Evolutionary conservation across 108 stramenopile species (phyloP), one percentile per base, ranked within the genome.

Genomic region (Skeletonema menzelii): DNA sequence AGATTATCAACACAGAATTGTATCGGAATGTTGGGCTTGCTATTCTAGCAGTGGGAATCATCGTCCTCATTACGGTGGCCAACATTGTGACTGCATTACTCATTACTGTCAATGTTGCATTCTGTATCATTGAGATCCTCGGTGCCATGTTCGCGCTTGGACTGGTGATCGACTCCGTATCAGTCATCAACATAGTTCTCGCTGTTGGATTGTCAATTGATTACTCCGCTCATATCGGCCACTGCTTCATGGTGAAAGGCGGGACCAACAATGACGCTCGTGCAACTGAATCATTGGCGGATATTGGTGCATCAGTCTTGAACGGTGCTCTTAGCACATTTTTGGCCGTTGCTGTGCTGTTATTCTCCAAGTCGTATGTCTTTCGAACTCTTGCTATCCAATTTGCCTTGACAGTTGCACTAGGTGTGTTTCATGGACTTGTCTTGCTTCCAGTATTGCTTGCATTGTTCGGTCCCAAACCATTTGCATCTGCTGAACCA

Each of bases 121-220:
- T 85, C 56, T 89, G 91, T 56, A 81, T 95, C 56, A 65, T 91
- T 13, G 91, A 93, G 59, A 92, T 95, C 65, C 66, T 95, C 8
- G 94, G 94, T 8, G 86, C 86, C 80, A 92, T 95, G 91, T 95
- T 74, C 62, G 89, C 78, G 24, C 72, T 91, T 55, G 92, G 85
- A 0, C 78, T 95, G 31, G 88, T 82, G 15, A 91, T 95, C 67
- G 94, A 95, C 63, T 80, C 81, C 12, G 88, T 92, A 27, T 85
- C 86, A 26, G 94, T 95, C 10, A 92, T 95, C 70, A 89, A 92
- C 56, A 67, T 95, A 35, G 91, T 92, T 0, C 78, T 95, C 44
- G 89, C 94, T 0, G 94, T 95, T 38, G 94, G 94, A 12, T 72
- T 95, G 27, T 87, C 91, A 12, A 88, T 95, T 7, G 94, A 95